Conservation (phyloP, 208 protist species). For the Entamoeba invadens region DNA sequence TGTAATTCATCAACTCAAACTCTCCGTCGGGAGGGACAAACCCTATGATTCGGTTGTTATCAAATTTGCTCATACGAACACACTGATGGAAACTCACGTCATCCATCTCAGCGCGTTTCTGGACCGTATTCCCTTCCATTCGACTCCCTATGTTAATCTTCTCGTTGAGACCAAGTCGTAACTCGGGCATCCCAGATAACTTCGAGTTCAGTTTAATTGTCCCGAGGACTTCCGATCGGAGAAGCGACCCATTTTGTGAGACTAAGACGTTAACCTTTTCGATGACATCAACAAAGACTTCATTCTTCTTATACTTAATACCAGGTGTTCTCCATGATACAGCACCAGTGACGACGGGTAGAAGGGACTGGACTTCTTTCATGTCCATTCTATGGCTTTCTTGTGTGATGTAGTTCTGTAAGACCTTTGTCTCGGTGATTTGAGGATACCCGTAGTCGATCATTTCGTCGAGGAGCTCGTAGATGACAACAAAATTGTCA, state of each 20-base stretch:
- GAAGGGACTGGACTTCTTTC: slow-evolving; percentile 26
- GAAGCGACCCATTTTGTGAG: slow-evolving; percentile 27
- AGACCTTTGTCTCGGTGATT: slow-evolving; percentile 54
- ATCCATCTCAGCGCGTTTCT: not conserved
- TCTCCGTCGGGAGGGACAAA: slow-evolving; percentile 78
- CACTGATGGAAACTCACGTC: slow-evolving; percentile 65
- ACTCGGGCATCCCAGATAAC: slow-evolving; percentile 71
- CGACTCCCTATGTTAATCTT: slow-evolving; percentile 56
- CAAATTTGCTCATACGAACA: slow-evolving; percentile 65
- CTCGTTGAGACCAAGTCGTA: slow-evolving; percentile 73
- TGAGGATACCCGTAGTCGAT: slow-evolving; percentile 78
- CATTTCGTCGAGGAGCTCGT: slow-evolving; percentile 78
- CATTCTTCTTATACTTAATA: slow-evolving; percentile 66
- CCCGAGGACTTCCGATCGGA: slow-evolving; percentile 67
- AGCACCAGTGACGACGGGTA: slow-evolving; percentile 46
- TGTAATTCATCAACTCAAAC: slow-evolving; percentile 79
- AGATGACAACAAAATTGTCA: slow-evolving; percentile 78
- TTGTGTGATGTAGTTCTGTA: slow-evolving; percentile 42
- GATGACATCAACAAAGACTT: slow-evolving; percentile 75
- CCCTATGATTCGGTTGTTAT: slow-evolving; percentile 68
- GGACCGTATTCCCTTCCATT: not conserved
- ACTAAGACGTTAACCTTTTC: slow-evolving; percentile 72
- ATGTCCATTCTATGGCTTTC: not conserved
- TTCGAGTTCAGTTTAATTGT: slow-evolving; percentile 58
- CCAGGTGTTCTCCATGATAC: slow-evolving; percentile 56